Percentiles rank a stretch among this genome's conserved stretches.
Evolutionary conservation across 164 flowering plant species (phyloP).

Genomic region (Magnolia kwangsiensis): DNA sequence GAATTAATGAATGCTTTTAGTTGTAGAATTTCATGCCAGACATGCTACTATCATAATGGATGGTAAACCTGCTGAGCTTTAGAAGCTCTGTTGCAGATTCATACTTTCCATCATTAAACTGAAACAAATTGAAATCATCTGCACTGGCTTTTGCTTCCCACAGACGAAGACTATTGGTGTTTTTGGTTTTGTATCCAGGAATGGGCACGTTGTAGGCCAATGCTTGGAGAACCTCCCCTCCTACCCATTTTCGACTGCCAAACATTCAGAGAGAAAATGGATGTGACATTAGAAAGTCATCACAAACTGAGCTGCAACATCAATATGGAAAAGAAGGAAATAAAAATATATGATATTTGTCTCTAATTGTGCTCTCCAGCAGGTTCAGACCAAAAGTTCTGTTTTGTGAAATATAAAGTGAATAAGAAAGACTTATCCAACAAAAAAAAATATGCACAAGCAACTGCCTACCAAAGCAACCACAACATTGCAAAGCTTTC

Average conservation of each 20-base stretch:
- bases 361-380: background rate
- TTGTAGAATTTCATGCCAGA: background rate
- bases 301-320: background rate
- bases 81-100: conserved; percentile 81
- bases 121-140: conserved; percentile 67
- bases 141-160: conserved; percentile 97
- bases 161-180: conserved; percentile 90
- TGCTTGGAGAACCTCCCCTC: conserved; percentile 84
- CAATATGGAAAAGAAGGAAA: background rate
- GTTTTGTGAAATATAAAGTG: background rate
- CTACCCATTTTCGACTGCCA: conserved; percentile 84
- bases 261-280: conserved; percentile 4
- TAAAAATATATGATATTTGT: conserved; percentile 1
- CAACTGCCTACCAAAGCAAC: background rate
- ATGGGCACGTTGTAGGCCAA: conserved; percentile 96
- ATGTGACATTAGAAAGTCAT: background rate
- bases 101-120: conserved; percentile 87
- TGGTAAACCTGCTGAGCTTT: conserved; percentile 73
- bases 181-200: conserved; percentile 96
- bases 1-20: background rate
- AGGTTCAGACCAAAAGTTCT: background rate
- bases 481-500: background rate
- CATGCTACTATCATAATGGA: background rate
- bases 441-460: background rate
- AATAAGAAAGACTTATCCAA: background rate